Evolutionary conservation across 495 filamentous ascomycete species (phyloP).

Genomic region (Trichoderma parareesei): DNA sequence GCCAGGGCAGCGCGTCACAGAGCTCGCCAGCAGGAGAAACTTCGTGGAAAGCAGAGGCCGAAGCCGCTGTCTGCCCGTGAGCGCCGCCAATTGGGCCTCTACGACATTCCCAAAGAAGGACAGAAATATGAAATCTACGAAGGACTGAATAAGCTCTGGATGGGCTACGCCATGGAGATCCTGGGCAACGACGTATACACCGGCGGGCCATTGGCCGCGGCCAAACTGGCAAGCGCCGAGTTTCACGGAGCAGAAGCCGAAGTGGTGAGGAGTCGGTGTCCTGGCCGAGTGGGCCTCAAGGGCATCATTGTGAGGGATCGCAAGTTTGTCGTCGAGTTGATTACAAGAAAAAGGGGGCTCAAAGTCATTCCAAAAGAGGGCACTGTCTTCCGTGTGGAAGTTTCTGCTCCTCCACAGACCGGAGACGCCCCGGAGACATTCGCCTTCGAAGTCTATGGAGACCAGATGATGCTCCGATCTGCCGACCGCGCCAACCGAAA

Average conservation of each 20-base stretch:
- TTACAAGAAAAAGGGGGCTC: constrained; percentile 61
- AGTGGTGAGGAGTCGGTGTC: constrained; percentile 74
- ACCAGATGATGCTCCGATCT: constrained; percentile 74
- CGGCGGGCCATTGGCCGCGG: constrained; percentile 39
- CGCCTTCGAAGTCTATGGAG: constrained; percentile 81
- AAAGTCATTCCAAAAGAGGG: constrained; percentile 81
- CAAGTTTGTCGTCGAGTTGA: constrained; percentile 75
- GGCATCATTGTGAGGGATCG: constrained; percentile 88
- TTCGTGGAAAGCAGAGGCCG: constrained; percentile 55
- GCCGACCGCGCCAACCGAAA: constrained; percentile 84
- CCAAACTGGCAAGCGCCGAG: constrained; percentile 72
- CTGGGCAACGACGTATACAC: constrained; percentile 43
- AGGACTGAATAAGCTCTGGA: constrained; percentile 70
- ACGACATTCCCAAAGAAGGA: constrained; percentile 59
- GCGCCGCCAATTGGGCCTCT: constrained; percentile 62
- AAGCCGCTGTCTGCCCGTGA: constrained; percentile 72
- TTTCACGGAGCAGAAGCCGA: constrained; percentile 82
- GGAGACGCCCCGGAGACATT: constrained; percentile 31
- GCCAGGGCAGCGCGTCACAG: constrained; percentile 57
- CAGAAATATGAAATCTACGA: constrained; percentile 71
- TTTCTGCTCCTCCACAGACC: constrained; percentile 26
- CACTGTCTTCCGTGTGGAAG: constrained; percentile 70
- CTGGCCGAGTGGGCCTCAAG: constrained; percentile 68
- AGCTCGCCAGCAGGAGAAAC: constrained; percentile 45
- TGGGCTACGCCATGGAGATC: constrained; percentile 72